Base-by-base conservation (phyloP, 2,329 filamentous ascomycete species). In the Nigrospora oryzae region DNA sequence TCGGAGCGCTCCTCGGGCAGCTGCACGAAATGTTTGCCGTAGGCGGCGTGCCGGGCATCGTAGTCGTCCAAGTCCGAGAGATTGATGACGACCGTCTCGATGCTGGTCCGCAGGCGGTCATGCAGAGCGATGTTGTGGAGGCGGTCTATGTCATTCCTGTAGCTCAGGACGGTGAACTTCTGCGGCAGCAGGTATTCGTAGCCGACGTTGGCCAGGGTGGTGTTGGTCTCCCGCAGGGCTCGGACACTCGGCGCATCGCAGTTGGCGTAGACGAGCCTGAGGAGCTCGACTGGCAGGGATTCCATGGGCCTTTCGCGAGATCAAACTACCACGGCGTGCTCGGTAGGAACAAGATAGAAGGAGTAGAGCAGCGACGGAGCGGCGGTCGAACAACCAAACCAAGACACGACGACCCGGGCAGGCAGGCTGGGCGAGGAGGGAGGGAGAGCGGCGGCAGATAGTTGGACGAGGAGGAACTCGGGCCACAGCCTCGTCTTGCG, bases 21-120 rank as follows among this genome's bases (percentile, higher is more conserved):
- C 44, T 60, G 53, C 17, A 63, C 51, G 54, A 63, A 69, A 45
- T 66, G 63, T 46, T 66, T 59, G 45, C 61, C 58, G 51, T 55
- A 61, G 8, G 57, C 57, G 16, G 56, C 52, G 46, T 65, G 60
- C 51, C 56, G 55, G 46, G 63, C 65, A 48, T 63, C 63, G 44
- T 68, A 66, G 45, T 64, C 63, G 49, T 68, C 61, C 37, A 71
- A 51, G 40, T 67, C 63, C 45, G 67, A 60, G 43, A 75, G 63
- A 53, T 71, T 71, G 53, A 75, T 64, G 46, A 64, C 68, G 48
- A 74, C 55, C 16, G 66, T 63, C 28, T 61, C 60, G 55, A 75
- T 67, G 46, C 60, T 63, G 37, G 55, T 55, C 42, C 65, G 63
- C 31, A 73, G 64, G 6, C 63, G 65, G 35, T 65, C 61, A 49